These are phyloP conservation scores for Fusarium nodosum DNA, from an alignment of 2,329 filamentous ascomycete species.

Conservation along the genomic window DNA sequence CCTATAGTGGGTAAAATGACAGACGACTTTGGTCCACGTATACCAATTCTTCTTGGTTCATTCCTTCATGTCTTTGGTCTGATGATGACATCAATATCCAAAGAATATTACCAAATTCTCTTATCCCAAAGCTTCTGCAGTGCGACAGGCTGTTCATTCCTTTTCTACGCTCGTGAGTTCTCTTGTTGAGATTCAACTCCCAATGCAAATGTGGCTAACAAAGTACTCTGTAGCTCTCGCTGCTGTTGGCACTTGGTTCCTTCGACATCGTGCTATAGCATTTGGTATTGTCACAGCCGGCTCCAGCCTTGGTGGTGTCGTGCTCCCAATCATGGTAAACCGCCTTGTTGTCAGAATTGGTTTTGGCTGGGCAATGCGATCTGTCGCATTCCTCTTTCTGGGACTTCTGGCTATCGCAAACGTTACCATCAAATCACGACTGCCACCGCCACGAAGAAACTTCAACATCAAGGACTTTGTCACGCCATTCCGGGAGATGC, in stretches of 20 bases:
- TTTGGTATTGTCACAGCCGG: conserved; percentile 56
- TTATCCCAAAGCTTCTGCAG: conserved; percentile 57
- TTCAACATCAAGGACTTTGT: conserved; percentile 12
- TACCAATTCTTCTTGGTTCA: conserved; percentile 65
- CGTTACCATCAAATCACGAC: conserved; percentile 49
- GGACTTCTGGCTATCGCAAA: conserved; percentile 52
- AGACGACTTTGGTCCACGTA: conserved; percentile 74
- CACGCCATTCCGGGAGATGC: conserved; percentile 10
- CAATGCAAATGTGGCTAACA: not conserved
- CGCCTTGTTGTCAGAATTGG: conserved; percentile 54
- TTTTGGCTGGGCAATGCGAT: conserved; percentile 59
- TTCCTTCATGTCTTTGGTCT: conserved; percentile 71
- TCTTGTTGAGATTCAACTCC: fast-evolving
- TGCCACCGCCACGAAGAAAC: conserved; percentile 31
- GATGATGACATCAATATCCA: conserved; percentile 71
- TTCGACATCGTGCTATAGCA: conserved; percentile 53
- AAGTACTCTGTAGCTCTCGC: not conserved
- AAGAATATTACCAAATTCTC: conserved; percentile 59
- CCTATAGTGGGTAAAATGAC: conserved; percentile 72
- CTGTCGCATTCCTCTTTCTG: conserved; percentile 56
- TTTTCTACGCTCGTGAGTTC: conserved; percentile 35
- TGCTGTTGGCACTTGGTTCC: conserved; percentile 50
- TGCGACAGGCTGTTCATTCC: conserved; percentile 50
- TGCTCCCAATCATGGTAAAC: conserved; percentile 59
- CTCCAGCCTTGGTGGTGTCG: conserved; percentile 56